Base-by-base conservation (phyloP, 345 rosid species). In the Citrus medica region DNA sequence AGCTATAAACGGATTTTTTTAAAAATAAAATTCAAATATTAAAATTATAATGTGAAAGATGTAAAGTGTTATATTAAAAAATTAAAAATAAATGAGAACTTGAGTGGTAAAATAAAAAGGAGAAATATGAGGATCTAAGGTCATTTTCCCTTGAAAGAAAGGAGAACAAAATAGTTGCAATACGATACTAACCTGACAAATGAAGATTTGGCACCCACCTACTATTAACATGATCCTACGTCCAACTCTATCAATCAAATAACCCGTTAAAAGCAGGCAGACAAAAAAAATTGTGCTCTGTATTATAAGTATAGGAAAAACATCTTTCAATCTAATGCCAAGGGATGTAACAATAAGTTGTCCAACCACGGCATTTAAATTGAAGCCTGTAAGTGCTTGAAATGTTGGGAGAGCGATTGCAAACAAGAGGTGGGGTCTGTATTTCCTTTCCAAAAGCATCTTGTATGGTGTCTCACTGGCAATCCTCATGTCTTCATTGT, bases 221-320 rank as follows among this genome's bases (percentile, higher is more conserved):
- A 32, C n/a, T 12, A 82, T 7, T 69, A 82, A 53, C 53, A 74
- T 27, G 63, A 19, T 3, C 79, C 85, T 55, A 51, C 87, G 53
- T 24, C 81, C 81, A 25, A 74, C 22, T 61, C 74, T 67, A 71
- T 82, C 84, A 24, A 74, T 71, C 9, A 37, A 72, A 7, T 51
- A 74, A 22, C 60, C 58, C 1, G 82, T 25, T 10, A 75, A 58
- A 14, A 82, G 16, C 16, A 67, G 68, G 1, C 74, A 70, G 28
- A 21, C 9, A 28, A 69, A 21, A n/a, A 60, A 56, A 5, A 70
- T 0, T 27, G 4, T 28, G 21, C 66, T 0, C 66, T 62, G 7
- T 13, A 14, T 2, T 2, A 28, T 10, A 4, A 7, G 14, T 10
- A 60, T 2, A 60, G 64, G 30, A 1, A 60, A 25, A 60, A 1